phyloP scores from a whole-genome alignment of 345 rosid genomes.

The Clarkia xantiana region DNA sequence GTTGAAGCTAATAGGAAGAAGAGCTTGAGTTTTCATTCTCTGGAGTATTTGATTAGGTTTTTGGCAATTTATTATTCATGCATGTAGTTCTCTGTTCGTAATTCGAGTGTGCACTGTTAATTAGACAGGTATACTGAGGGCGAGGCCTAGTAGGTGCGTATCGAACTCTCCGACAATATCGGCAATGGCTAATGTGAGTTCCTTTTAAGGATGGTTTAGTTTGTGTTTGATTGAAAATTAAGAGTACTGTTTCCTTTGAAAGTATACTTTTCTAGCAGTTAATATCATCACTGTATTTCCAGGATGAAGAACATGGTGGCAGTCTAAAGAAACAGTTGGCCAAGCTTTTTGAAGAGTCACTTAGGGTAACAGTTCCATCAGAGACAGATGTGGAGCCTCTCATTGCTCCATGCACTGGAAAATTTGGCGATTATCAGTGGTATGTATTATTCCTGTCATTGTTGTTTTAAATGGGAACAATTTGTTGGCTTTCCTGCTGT shows the following conservation, averaged over 20 bases:
- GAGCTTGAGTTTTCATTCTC: background rate
- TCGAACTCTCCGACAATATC: slow-evolving; percentile 1
- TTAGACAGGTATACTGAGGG: slow-evolving; percentile 58
- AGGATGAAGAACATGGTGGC: slow-evolving; percentile 47
- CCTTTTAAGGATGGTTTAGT: background rate
- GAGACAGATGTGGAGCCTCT: slow-evolving; percentile 52
- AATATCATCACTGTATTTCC: slow-evolving; percentile 4
- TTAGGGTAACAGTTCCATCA: slow-evolving; percentile 41
- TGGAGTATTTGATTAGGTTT: too few relatives aligned
- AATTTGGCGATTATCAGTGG: slow-evolving; percentile 93
- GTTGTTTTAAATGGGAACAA: background rate
- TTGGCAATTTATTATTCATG: too few relatives aligned
- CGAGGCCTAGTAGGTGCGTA: slow-evolving; percentile 29
- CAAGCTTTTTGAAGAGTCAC: slow-evolving; percentile 44
- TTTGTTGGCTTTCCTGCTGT: too few relatives aligned
- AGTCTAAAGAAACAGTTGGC: slow-evolving; percentile 45
- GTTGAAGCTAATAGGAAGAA: background rate
- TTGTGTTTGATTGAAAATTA: background rate
- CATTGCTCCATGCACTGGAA: slow-evolving; percentile 48
- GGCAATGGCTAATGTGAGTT: slow-evolving; percentile 5
- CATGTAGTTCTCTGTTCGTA: slow-evolving; percentile 5
- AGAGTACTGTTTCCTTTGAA: background rate
- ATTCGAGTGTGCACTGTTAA: slow-evolving; percentile 15
- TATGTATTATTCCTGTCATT: slow-evolving; percentile 6
- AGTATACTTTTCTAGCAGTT: background rate